phyloP scores from a whole-genome alignment of 2,329 filamentous ascomycete genomes.

The Beauveria brongniartii region DNA sequence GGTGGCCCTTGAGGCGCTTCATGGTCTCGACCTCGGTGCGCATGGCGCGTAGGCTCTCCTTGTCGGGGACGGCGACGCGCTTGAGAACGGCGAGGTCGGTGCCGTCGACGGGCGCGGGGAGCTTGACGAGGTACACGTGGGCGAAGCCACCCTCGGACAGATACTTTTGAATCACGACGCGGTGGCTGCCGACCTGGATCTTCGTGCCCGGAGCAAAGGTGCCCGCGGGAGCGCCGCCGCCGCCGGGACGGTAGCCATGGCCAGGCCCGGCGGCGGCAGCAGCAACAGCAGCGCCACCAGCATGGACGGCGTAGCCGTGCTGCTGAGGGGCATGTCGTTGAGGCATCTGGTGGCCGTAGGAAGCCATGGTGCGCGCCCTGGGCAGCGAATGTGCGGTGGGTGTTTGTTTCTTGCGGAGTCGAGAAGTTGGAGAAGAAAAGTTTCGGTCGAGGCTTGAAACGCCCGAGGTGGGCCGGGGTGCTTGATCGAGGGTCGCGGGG shows the following conservation, averaged over 20 bases:
- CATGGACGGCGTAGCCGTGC: slow-evolving; percentile 5
- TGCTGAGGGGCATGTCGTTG: slow-evolving; percentile 25
- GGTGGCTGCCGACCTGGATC: slow-evolving; percentile 88
- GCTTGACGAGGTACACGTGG: slow-evolving; percentile 92
- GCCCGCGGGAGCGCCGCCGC: slow-evolving; percentile 53
- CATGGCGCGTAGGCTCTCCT: slow-evolving; percentile 90
- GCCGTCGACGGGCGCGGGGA: slow-evolving; percentile 68
- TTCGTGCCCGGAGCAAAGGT: slow-evolving; percentile 92
- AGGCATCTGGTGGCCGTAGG: slow-evolving; percentile 28
- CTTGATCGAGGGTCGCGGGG: slow-evolving; percentile 2
- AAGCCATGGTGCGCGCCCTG: slow-evolving; percentile 23
- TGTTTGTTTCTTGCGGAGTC: neutral
- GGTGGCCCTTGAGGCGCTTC: slow-evolving; percentile 97
- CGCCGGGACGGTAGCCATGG: slow-evolving; percentile 34
- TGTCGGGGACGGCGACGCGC: slow-evolving; percentile 92
- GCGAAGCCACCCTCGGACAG: slow-evolving; percentile 97
- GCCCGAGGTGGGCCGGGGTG: neutral
- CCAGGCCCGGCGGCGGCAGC: slow-evolving; percentile 18
- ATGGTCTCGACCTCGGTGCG: slow-evolving; percentile 98
- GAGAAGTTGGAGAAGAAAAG: no score
- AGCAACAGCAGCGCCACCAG: neutral
- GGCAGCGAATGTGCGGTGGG: neutral
- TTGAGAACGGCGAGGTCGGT: slow-evolving; percentile 82
- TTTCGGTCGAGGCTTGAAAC: slow-evolving; percentile 2
- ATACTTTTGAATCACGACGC: slow-evolving; percentile 92